Conservation (phyloP, 1,139 yeast genomes). For the Suhomyces guaymorum region DNA sequence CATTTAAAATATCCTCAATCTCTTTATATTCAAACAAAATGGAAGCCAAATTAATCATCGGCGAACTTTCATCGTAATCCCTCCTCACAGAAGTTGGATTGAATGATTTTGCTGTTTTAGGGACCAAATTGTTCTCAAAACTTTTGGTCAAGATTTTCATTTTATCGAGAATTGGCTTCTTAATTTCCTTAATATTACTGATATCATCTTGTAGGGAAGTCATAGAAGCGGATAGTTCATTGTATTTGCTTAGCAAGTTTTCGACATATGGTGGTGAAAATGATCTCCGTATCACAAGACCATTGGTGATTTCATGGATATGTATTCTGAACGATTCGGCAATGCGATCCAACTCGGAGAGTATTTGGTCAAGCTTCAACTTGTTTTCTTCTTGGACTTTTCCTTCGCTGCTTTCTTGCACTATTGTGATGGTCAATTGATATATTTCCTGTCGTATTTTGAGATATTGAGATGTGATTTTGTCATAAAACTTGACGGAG, state of each 20-base stretch:
- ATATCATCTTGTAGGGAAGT: constrained; percentile 24
- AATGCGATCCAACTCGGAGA: constrained; percentile 30
- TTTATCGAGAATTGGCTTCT: constrained; percentile 40
- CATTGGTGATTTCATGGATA: constrained; percentile 24
- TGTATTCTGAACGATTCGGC: constrained; percentile 30
- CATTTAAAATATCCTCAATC: constrained; percentile 23
- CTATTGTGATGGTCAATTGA: constrained; percentile 20
- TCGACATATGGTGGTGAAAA: constrained; percentile 23
- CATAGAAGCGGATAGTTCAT: constrained; percentile 21
- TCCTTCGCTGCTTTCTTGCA: constrained; percentile 11
- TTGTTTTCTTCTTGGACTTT: constrained; percentile 12
- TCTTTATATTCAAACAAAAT: constrained; percentile 25
- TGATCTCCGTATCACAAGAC: constrained; percentile 21
- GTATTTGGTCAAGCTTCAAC: constrained; percentile 23
- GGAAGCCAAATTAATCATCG: constrained; percentile 19
- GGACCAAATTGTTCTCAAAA: constrained; percentile 24
- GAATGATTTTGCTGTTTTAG: constrained; percentile 8
- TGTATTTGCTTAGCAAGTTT: constrained; percentile 24
- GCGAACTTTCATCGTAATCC: constrained; percentile 11
- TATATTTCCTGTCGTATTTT: constrained; percentile 37
- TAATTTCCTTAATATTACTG: constrained; percentile 30
- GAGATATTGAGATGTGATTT: constrained; percentile 33
- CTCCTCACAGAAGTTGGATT: constrained; percentile 11
- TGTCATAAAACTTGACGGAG: constrained; percentile 38
- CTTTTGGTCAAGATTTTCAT: constrained; percentile 30